phyloP scores from a whole-genome alignment of 305 asterid genomes.

The Stenogyne calaminthoides region DNA sequence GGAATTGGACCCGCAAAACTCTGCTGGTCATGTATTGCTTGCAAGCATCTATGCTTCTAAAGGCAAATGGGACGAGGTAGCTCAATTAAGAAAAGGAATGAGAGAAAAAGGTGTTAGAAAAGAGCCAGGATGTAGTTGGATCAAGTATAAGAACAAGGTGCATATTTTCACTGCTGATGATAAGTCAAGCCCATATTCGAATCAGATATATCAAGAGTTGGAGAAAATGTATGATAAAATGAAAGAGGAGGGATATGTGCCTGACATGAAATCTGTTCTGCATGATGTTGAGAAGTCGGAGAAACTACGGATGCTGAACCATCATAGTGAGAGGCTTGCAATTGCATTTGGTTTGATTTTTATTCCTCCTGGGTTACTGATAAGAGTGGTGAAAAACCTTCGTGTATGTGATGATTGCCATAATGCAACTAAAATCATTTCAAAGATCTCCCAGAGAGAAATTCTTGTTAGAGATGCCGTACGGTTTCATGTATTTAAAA shows the following conservation, averaged over 20 bases:
- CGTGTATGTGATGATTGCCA: slow-evolving; percentile 90
- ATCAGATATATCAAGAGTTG: slow-evolving; percentile 64
- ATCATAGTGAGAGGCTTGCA: slow-evolving; percentile 91
- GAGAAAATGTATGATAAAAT: slow-evolving; percentile 57
- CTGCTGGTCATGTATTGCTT: slow-evolving; percentile 85
- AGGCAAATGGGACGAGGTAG: slow-evolving; percentile 86
- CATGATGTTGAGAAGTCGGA: slow-evolving; percentile 74
- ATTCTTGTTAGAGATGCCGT: slow-evolving; percentile 89
- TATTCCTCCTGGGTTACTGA: slow-evolving; percentile 56
- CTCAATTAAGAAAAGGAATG: slow-evolving; percentile 75
- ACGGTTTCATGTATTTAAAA: slow-evolving; percentile 78
- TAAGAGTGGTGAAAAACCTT: slow-evolving; percentile 88
- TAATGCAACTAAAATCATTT: slow-evolving; percentile 81
- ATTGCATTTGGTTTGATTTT: slow-evolving; percentile 90
- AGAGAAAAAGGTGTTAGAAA: slow-evolving; percentile 73
- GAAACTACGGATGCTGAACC: slow-evolving; percentile 69
- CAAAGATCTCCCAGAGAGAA: slow-evolving; percentile 75
- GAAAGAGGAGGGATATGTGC: slow-evolving; percentile 71
- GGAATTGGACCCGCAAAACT: slow-evolving; percentile 70
- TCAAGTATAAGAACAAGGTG: slow-evolving; percentile 81
- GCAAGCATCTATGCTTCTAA: slow-evolving; percentile 74
- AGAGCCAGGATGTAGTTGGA: slow-evolving; percentile 96
- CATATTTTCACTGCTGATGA: slow-evolving; percentile 90
- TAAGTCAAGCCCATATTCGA: slow-evolving; percentile 66
- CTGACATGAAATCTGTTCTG: slow-evolving; percentile 67